phyloP scores from a whole-genome alignment of 306 rosid species.

The Cyclanthera cordifolia region DNA sequence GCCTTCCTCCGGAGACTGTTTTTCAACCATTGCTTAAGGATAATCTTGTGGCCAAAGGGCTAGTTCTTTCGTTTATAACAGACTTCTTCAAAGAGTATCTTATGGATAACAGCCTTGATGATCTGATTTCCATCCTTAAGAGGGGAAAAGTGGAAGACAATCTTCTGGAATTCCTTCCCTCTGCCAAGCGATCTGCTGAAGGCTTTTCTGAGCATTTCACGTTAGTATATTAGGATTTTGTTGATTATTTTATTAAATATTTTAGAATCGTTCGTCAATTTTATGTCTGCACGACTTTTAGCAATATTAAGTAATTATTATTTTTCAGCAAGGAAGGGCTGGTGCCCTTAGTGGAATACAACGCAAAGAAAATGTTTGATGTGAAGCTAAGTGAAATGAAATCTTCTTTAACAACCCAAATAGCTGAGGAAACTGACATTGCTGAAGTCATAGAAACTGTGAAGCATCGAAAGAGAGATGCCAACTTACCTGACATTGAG shows the following conservation, averaged over 20 bases:
- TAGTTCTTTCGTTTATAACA: constrained; percentile 83
- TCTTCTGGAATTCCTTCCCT: constrained; percentile 80
- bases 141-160: constrained; percentile 94
- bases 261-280: neutral
- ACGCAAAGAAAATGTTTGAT: constrained; percentile 90
- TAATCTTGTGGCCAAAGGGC: constrained; percentile 97
- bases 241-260: neutral
- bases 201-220: constrained; percentile 90
- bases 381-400: constrained; percentile 95
- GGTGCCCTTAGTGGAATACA: constrained; percentile 78
- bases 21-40: constrained; percentile 97
- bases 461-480: constrained; percentile 84
- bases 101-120: constrained; percentile 93
- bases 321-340: constrained; percentile 88
- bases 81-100: constrained; percentile 96
- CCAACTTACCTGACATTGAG: constrained; percentile 76
- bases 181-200: constrained; percentile 72
- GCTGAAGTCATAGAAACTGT: constrained; percentile 91
- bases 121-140: constrained; percentile 83
- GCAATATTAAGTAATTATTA: neutral
- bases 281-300: neutral
- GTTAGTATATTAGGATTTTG: constrained; percentile 29
- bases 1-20: constrained; percentile 97
- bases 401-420: constrained; percentile 78
- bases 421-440: constrained; percentile 86